phyloP scores from a whole-genome alignment of 2,329 filamentous ascomycete genomes.

The Cytospora paraplurivora region DNA sequence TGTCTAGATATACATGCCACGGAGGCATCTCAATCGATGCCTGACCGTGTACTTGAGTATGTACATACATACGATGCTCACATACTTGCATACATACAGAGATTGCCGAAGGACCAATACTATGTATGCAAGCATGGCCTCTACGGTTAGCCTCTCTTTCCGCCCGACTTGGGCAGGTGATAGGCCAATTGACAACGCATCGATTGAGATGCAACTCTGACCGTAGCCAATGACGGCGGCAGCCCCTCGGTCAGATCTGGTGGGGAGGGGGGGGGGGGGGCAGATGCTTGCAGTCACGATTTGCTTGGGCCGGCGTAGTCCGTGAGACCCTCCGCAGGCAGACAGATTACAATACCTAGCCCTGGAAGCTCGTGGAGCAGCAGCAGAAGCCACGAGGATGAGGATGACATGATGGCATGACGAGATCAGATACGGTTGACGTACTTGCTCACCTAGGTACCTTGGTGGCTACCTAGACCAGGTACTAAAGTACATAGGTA shows the following conservation, averaged over 20 bases:
- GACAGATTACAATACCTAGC: not conserved
- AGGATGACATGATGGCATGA: no score
- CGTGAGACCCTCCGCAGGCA: not conserved
- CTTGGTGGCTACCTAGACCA: no score
- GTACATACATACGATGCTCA: not conserved
- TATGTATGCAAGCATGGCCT: not conserved
- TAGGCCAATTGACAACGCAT: conserved; percentile 32
- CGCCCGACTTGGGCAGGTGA: conserved; percentile 26
- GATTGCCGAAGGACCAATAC: not conserved
- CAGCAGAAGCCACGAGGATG: no score
- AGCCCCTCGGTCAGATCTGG: conserved; percentile 12
- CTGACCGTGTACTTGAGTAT: conserved; percentile 15
- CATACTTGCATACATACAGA: not conserved
- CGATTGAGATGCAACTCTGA: conserved; percentile 21
- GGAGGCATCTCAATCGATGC: conserved; percentile 14
- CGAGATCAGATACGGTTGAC: no score
- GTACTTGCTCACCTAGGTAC: no score
- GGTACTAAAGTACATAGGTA: no score
- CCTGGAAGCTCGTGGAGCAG: no score
- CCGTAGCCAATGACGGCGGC: conserved; percentile 28
- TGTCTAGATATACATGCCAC: not conserved
- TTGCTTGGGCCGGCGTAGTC: not conserved
- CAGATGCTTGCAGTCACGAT: conserved; percentile 20
- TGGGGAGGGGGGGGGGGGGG: no score
- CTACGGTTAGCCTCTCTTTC: not conserved